These are phyloP conservation scores for Schizosaccharomyces osmophilus DNA, from an alignment of 805 yeast species.

Conservation along the genomic window DNA sequence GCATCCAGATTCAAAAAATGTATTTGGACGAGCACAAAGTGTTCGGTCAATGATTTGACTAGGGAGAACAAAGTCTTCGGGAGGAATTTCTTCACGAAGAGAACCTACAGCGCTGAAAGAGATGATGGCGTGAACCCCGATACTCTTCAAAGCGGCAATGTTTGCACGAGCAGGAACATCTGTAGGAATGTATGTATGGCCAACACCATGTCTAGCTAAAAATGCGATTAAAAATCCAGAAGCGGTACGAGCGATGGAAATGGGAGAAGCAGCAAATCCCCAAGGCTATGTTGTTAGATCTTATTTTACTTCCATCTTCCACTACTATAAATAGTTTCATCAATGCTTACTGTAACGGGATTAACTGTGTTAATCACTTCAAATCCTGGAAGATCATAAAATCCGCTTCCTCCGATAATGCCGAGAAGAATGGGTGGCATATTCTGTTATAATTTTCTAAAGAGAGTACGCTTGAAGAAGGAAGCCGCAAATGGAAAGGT, in stretches of 20 bases:
- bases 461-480: too few species aligned
- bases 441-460: too few species aligned
- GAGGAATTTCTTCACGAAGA: conserved; percentile 62
- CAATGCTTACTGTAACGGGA: conserved; percentile 27
- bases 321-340: too few species aligned
- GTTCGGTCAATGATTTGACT: conserved; percentile 92
- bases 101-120: conserved; percentile 96
- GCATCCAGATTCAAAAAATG: conserved; percentile 75
- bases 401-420: conserved; percentile 95
- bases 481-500: too few species aligned
- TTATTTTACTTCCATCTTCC: too few species aligned
- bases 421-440: conserved; percentile 31
- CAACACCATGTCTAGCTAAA: conserved; percentile 77
- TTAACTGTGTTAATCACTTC: conserved; percentile 67
- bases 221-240: conserved; percentile 74
- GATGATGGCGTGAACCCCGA: conserved; percentile 69
- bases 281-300: conserved; percentile 29
- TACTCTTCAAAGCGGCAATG: conserved; percentile 74
- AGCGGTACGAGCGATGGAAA: conserved; percentile 62
- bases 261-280: conserved; percentile 89
- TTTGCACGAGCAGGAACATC: conserved; percentile 86
- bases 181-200: conserved; percentile 73
- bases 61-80: conserved; percentile 91
- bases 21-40: conserved; percentile 73
- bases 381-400: conserved; percentile 60